These are phyloP conservation scores for Halophytophthora polymorphica DNA, from an alignment of 352 stramenopile genomes.

Conservation along the genomic window DNA sequence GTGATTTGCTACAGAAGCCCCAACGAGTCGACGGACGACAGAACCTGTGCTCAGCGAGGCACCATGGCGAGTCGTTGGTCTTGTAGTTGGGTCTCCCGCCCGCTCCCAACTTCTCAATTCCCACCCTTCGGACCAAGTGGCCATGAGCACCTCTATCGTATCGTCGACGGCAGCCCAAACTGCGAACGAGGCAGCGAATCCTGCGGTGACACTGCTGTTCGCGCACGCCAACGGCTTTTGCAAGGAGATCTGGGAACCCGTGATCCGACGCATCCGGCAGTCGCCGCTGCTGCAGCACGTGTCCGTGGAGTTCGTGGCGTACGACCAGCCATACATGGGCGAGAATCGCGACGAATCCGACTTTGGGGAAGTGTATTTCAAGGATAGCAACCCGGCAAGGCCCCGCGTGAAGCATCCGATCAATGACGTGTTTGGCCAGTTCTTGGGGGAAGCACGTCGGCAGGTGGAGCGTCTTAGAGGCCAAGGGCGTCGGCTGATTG, in stretches of 20 bases:
- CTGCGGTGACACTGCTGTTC: conserved; percentile 40
- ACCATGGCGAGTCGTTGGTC: too few relatives aligned
- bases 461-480: conserved; percentile 5
- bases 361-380: conserved; percentile 16
- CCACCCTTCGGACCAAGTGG: neutral
- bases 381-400: conserved; percentile 11
- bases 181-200: conserved; percentile 10
- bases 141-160: neutral
- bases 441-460: conserved; percentile 12
- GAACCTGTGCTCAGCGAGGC: too few relatives aligned
- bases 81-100: too few relatives aligned
- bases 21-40: too few relatives aligned
- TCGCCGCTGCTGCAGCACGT: conserved; percentile 28
- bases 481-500: conserved; percentile 28
- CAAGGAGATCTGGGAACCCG: conserved; percentile 42
- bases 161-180: too few relatives aligned
- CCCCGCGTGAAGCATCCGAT: conserved; percentile 22
- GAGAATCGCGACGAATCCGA: conserved; percentile 25
- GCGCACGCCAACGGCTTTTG: conserved; percentile 55
- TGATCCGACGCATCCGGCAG: conserved; percentile 32
- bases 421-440: conserved; percentile 22
- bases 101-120: too few relatives aligned
- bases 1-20: too few relatives aligned
- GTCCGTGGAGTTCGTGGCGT: conserved; percentile 18
- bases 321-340: conserved; percentile 27